phyloP scores from a whole-genome alignment of 352 stramenopile species.

The Phytophthora brassicae region DNA sequence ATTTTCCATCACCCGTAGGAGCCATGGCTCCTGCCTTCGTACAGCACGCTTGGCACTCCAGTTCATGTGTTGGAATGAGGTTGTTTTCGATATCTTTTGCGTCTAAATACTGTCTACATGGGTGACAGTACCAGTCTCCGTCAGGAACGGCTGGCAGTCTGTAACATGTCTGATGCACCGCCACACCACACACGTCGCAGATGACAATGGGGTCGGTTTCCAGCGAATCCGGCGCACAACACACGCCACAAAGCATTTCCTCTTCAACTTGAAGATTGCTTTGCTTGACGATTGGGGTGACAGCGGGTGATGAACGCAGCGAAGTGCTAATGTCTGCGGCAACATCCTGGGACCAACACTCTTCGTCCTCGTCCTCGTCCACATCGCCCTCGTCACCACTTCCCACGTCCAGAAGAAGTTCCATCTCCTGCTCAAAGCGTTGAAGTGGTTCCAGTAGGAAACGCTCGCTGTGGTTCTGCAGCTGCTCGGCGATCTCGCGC shows the following conservation, averaged over 20 bases:
- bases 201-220: constrained; percentile 80
- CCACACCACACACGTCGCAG: constrained; percentile 70
- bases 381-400: constrained; percentile 23
- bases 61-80: constrained; percentile 53
- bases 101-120: constrained; percentile 58
- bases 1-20: constrained; percentile 43
- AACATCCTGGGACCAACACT: constrained; percentile 7
- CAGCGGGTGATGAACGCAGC: background rate
- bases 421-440: constrained; percentile 68
- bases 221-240: constrained; percentile 60
- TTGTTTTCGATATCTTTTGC: constrained; percentile 43
- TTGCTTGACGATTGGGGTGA: background rate
- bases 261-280: constrained; percentile 26
- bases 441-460: constrained; percentile 63
- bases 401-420: constrained; percentile 59
- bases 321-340: background rate
- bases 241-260: constrained; percentile 66
- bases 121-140: constrained; percentile 76
- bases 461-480: constrained; percentile 35
- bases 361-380: constrained; percentile 21
- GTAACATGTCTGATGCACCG: constrained; percentile 85
- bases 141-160: constrained; percentile 63
- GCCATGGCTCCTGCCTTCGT: constrained; percentile 57
- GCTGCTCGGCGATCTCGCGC: constrained; percentile 53
- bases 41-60: constrained; percentile 58